phyloP scores from a whole-genome alignment of 345 rosid species.

The Brassica incana region DNA sequence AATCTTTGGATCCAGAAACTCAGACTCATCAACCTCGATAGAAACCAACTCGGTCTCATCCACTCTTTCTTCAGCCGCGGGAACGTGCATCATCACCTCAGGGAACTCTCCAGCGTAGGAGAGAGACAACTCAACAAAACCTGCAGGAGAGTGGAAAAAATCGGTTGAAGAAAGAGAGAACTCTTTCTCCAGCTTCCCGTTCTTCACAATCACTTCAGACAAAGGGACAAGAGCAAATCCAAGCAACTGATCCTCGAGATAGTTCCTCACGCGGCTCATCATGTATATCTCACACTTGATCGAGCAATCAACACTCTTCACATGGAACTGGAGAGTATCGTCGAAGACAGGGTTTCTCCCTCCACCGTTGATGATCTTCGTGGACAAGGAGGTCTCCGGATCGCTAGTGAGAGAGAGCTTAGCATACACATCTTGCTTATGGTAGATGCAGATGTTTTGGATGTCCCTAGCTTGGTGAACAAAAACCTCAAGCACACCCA shows the following conservation, averaged over 20 bases:
- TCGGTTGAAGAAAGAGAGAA: constrained; percentile 94
- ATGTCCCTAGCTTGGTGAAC: constrained; percentile 95
- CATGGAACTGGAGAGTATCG: constrained; percentile 64
- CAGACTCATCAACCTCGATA: constrained; percentile 65
- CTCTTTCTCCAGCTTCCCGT: constrained; percentile 79
- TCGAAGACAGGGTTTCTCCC: constrained; percentile 96
- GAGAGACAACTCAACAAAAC: constrained; percentile 81
- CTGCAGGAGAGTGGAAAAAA: constrained; percentile 90
- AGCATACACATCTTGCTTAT: constrained; percentile 98
- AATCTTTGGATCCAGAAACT: constrained; percentile 87
- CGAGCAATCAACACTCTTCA: constrained; percentile 63
- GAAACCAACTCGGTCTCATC: constrained; percentile 47
- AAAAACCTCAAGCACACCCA: constrained; percentile 76
- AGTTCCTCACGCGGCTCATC: constrained; percentile 98
- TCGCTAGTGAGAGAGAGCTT: constrained; percentile 82
- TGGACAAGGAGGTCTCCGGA: constrained; percentile 65
- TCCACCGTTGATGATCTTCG: constrained; percentile 95
- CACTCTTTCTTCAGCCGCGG: constrained; percentile 31
- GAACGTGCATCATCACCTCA: constrained; percentile 64
- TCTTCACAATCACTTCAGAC: constrained; percentile 70
- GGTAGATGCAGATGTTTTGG: constrained; percentile 97
- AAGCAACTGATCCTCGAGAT: constrained; percentile 92
- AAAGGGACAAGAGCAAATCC: constrained; percentile 90
- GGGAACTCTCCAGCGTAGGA: constrained; percentile 73
- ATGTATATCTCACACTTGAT: constrained; percentile 93